A percentile compares a stretch with the other conserved stretches of the same genome.
Conservation (phyloP, 768 basidiomycete species). For the Aureoboletus auriporus region DNA sequence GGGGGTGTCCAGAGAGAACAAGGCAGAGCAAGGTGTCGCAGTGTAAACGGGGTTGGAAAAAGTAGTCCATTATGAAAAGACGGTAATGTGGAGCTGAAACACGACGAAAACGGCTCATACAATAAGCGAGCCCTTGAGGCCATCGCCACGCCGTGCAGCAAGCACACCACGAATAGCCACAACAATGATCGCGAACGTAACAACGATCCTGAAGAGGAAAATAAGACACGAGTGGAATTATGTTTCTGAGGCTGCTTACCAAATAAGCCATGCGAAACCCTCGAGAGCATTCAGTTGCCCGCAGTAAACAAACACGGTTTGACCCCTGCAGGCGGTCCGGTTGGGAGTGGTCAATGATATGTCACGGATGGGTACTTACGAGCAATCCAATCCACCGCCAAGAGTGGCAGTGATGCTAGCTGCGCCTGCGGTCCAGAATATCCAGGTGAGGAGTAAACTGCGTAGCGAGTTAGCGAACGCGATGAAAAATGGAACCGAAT, state of each 20-base stretch:
- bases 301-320: conserved; percentile 56
- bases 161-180: conserved; percentile 59
- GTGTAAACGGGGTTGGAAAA: conserved; percentile 2
- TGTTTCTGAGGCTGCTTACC: conserved; percentile 38
- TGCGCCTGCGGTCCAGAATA: conserved; percentile 74
- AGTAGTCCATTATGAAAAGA: conserved; percentile 1
- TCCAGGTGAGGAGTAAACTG: conserved; percentile 68
- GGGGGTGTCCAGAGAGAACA: neutral
- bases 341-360: neutral
- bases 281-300: conserved; percentile 73
- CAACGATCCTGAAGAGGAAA: conserved; percentile 47
- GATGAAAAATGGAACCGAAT: neutral
- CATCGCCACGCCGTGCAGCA: conserved; percentile 63
- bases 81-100: neutral
- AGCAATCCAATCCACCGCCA: conserved; percentile 70
- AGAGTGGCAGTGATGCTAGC: conserved; percentile 63
- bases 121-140: conserved; percentile 54
- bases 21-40: conserved; percentile 15
- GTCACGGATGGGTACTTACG: conserved; percentile 32
- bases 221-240: neutral
- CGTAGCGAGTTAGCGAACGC: conserved; percentile 3
- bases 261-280: conserved; percentile 73
- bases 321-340: conserved; percentile 26
- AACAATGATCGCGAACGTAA: conserved; percentile 56
- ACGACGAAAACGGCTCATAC: conserved; percentile 14